Evolutionary conservation across 768 basidiomycete genomes (phyloP).

Genomic region (Kwoniella heveanensis): DNA sequence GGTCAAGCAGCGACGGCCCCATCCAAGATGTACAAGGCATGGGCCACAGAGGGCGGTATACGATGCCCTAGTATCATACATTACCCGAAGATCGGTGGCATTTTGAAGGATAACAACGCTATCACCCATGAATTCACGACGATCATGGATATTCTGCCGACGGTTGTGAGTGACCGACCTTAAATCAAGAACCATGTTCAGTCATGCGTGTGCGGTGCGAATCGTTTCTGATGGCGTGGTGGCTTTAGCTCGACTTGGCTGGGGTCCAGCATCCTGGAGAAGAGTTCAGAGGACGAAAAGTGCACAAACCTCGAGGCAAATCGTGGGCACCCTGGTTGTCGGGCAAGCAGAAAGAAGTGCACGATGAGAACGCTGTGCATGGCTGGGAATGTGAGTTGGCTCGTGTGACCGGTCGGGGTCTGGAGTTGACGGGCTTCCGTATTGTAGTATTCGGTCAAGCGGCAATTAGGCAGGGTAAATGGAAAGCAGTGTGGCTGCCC

Average conservation of each 20-base stretch:
- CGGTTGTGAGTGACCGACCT: constrained; percentile 19
- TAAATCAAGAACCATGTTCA: no score
- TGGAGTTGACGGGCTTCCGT: neutral
- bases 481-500: constrained; percentile 47
- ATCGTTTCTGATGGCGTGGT: neutral
- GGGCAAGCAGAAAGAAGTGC: constrained; percentile 20
- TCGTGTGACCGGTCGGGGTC: no score
- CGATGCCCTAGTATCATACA: constrained; percentile 44
- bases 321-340: constrained; percentile 37
- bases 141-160: constrained; percentile 52
- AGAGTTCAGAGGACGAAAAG: constrained; percentile 34
- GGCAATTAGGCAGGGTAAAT: constrained; percentile 43
- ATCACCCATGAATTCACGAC: constrained; percentile 48
- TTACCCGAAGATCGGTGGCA: constrained; percentile 26
- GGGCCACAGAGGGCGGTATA: constrained; percentile 35
- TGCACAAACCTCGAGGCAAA: constrained; percentile 36
- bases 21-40: constrained; percentile 40
- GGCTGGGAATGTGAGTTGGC: constrained; percentile 50
- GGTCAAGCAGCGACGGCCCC: constrained; percentile 53
- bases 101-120: neutral
- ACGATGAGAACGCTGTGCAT: constrained; percentile 40
- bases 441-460: constrained; percentile 42
- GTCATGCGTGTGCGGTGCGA: no score
- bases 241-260: constrained; percentile 27
- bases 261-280: constrained; percentile 34